A percentile compares a stretch with the other conserved stretches of the same genome.
Conservation (phyloP, 2,329 filamentous ascomycete species). For the Fragosphaeria purpurea region DNA sequence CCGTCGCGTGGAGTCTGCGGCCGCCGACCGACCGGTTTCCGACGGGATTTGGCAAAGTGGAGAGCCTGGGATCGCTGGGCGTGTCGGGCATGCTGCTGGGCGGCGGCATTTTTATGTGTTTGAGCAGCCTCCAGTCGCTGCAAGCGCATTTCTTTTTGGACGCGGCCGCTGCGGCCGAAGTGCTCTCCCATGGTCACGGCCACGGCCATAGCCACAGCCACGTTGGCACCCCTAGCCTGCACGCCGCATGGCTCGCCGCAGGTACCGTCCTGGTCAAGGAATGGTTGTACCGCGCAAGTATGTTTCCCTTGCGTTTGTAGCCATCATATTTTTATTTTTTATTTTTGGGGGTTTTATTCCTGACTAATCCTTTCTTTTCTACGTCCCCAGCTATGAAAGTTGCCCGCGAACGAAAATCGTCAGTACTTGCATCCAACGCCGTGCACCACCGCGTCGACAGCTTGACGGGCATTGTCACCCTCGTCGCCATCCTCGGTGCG, state of each 20-base stretch:
- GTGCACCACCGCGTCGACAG: conserved; percentile 95
- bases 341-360: neutral
- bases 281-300: conserved; percentile 87
- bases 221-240: conserved; percentile 67
- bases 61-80: conserved; percentile 85
- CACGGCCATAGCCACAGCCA: conserved; percentile 57
- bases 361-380: neutral
- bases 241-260: conserved; percentile 87
- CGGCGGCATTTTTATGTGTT: conserved; percentile 87
- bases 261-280: conserved; percentile 90
- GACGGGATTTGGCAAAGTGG: conserved; percentile 92
- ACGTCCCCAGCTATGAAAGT: conserved; percentile 72
- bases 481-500: conserved; percentile 79
- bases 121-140: conserved; percentile 60
- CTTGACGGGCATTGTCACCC: conserved; percentile 85
- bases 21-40: conserved; percentile 78
- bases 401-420: conserved; percentile 85
- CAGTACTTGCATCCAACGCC: conserved; percentile 90
- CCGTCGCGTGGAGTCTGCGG: conserved; percentile 85
- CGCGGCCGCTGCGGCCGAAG: conserved; percentile 40
- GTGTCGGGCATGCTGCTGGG: conserved; percentile 85
- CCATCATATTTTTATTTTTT: no score
- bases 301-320: no score
- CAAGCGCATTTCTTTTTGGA: conserved; percentile 66
- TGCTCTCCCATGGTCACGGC: conserved; percentile 46